phyloP scores from a whole-genome alignment of 1,284 basidiomycete genomes.

The Apiotrichum siamense region DNA sequence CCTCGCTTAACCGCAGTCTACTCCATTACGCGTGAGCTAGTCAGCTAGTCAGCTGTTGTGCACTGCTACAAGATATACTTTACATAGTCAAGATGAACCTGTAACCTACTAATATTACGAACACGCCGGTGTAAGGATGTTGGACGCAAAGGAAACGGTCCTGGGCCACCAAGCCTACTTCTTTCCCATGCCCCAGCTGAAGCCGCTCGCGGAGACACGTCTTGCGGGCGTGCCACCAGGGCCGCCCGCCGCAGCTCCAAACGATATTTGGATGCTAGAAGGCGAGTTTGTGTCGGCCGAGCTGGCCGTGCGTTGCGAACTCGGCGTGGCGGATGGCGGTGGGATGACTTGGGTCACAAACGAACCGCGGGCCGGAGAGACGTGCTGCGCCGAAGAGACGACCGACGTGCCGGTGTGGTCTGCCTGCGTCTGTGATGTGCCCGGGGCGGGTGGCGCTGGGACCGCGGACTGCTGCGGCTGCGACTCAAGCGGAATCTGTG shows the following conservation, averaged over 20 bases:
- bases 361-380: background rate
- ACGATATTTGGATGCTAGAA: background rate
- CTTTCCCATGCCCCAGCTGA: background rate
- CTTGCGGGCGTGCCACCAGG: background rate
- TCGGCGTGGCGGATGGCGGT: background rate
- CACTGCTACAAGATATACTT: too few relatives aligned
- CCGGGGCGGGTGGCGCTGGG: too few relatives aligned
- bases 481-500: constrained; percentile 3
- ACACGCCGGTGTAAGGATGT: too few relatives aligned
- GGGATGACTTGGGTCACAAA: constrained; percentile 3
- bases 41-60: too few relatives aligned
- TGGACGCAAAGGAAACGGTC: too few relatives aligned
- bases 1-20: too few relatives aligned
- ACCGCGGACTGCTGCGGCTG: background rate
- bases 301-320: background rate
- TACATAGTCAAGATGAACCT: too few relatives aligned
- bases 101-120: too few relatives aligned
- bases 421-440: too few relatives aligned
- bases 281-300: background rate
- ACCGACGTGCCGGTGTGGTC: background rate
- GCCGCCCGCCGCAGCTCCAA: background rate
- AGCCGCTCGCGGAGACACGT: background rate
- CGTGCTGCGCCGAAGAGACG: background rate
- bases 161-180: too few relatives aligned
- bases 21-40: too few relatives aligned